phyloP scores from a whole-genome alignment of 2,329 filamentous ascomycete genomes.

The Bipolaris cookei region DNA sequence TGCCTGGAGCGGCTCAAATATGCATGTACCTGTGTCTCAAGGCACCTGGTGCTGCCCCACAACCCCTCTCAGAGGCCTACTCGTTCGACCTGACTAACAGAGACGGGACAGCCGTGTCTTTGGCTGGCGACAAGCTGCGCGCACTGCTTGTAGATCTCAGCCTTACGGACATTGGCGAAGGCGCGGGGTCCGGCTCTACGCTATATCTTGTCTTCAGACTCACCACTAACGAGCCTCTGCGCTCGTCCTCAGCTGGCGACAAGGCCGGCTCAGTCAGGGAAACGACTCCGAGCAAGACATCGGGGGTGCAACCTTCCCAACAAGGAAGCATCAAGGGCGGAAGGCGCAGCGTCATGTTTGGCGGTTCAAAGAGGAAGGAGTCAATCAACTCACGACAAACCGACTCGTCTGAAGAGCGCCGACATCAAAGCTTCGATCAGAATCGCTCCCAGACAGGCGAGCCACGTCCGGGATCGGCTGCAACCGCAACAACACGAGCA shows the following conservation, averaged over 20 bases:
- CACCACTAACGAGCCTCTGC: constrained; percentile 63
- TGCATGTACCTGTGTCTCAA: constrained; percentile 80
- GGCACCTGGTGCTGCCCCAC: constrained; percentile 65
- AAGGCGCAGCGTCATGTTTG: constrained; percentile 69
- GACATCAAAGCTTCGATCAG: constrained; percentile 34
- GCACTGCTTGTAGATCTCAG: constrained; percentile 89
- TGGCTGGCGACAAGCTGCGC: constrained; percentile 72
- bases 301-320: constrained; percentile 39
- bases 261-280: constrained; percentile 37
- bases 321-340: constrained; percentile 51
- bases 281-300: constrained; percentile 28
- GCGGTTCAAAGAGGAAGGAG: constrained; percentile 60
- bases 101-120: constrained; percentile 70
- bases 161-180: constrained; percentile 73
- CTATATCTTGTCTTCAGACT: constrained; percentile 86
- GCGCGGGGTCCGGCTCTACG: constrained; percentile 69
- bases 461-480: constrained; percentile 36
- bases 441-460: constrained; percentile 33
- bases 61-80: constrained; percentile 82
- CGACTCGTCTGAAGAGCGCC: constrained; percentile 25
- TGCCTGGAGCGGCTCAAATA: constrained; percentile 73
- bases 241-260: constrained; percentile 36
- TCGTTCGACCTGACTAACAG: constrained; percentile 77
- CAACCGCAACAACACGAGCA: constrained; percentile 36
- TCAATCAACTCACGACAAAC: constrained; percentile 36